Conservation (phyloP, 1,284 basidiomycete species). For the Trichosporon asahii region DNA sequence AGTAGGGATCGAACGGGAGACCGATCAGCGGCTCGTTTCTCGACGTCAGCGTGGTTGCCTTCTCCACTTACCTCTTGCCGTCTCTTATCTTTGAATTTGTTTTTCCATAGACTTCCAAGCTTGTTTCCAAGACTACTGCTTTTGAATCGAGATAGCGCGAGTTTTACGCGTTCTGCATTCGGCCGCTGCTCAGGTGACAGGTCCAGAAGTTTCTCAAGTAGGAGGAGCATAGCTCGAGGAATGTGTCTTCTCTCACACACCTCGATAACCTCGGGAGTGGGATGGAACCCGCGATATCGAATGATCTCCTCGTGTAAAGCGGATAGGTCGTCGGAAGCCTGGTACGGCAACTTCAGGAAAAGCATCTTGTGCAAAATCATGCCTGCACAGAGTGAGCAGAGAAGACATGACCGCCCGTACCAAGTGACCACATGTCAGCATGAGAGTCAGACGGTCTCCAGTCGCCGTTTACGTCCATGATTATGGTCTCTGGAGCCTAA, state of each 20-base stretch:
- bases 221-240: conserved; percentile 63
- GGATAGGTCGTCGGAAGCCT: conserved; percentile 60
- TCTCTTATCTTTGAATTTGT: not conserved
- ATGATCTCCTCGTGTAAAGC: conserved; percentile 70
- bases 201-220: conserved; percentile 69
- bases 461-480: conserved; percentile 55
- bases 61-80: not conserved
- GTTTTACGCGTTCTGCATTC: conserved; percentile 64
- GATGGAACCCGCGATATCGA: conserved; percentile 71
- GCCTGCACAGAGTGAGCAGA: conserved; percentile 46
- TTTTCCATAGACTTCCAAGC: not conserved
- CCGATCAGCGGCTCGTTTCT: not conserved
- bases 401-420: conserved; percentile 25
- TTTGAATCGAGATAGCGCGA: conserved; percentile 16
- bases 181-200: conserved; percentile 62
- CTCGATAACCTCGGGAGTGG: conserved; percentile 55
- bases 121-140: not conserved
- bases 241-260: conserved; percentile 66
- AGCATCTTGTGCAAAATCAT: conserved; percentile 89
- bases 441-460: conserved; percentile 76
- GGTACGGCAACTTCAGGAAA: conserved; percentile 80
- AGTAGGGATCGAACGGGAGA: conserved; percentile 20
- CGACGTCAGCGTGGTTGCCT: not conserved
- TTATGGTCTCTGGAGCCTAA: conserved; percentile 73
- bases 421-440: conserved; percentile 59